Evolutionary conservation across 805 yeast genomes (phyloP), one percentile per base, ranked within the genome.

Genomic region (Zygotorulaspora danielsina): DNA sequence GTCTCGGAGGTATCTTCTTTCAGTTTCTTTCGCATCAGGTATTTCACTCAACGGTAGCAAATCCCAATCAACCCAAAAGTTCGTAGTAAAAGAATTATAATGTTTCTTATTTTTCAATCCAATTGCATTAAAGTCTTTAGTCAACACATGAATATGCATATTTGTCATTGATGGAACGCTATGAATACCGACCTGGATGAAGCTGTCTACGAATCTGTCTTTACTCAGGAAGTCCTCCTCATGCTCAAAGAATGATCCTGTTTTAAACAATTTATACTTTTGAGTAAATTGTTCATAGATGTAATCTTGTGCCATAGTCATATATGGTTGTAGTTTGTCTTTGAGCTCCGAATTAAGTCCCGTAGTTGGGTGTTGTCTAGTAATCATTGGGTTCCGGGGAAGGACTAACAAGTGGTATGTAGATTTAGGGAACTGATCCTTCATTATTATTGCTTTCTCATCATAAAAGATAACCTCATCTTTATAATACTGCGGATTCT

Each of bases 111-210:
- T 66, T 56, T 83, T 84, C 63, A 84, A 40, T 18, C 66, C 52
- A 0, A 62, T 63, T 7, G 84, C 75, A 47, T 66, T 51, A 51
- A 81, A 72, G 58, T 85, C 95, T 34, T 64, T 66, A 0, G 88
- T 78, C 34, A 85, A 68, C 17, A 85, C 76, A 63, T 85, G 95
- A 13, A 85, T 64, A 53, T 85, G 95, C 32, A 84, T 51, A 55
- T 85, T 83, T 27, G 60, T 61, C 71, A 84, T 56, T 1, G 88
- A 79, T 2, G 95, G 95, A 2, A 71, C 71, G 4, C 83, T 60
- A 59, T 85, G 95, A 18, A 84, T 70, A 0, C 94, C 90, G 6
- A 71, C 72, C 43, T 65, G 63, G 6, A 82, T 64, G 25, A 57
- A 58, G 1, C 45, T 36, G 5, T 46, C 45, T 3, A 49, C 27